A percentile compares a stretch with the other conserved stretches of the same genome.
phyloP scores from a whole-genome alignment of 345 rosid species.

The Acer saccharum region DNA sequence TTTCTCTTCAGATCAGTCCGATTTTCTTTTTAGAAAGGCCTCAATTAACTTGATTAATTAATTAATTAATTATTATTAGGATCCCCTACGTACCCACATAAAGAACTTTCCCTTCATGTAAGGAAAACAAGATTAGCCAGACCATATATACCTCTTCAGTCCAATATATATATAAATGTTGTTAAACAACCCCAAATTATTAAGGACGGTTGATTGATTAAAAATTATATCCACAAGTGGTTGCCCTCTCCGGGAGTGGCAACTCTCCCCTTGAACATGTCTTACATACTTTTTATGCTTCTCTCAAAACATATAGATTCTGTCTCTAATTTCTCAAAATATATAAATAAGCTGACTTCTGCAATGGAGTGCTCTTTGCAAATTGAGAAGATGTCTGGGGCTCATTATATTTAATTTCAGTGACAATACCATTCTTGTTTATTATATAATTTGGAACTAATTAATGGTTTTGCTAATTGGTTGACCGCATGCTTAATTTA shows the following conservation, averaged over 20 bases:
- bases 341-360: conserved; percentile 1
- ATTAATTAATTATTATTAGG: neutral
- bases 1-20: too few species aligned
- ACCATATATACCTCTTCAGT: neutral
- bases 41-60: neutral
- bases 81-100: neutral
- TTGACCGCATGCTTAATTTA: conserved; percentile 16
- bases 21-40: too few species aligned
- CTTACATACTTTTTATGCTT: neutral
- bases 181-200: conserved; percentile 17
- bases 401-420: neutral
- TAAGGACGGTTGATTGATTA: neutral
- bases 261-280: conserved; percentile 3
- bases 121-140: conserved; percentile 8
- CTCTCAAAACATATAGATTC: conserved; percentile 4
- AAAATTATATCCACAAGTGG: neutral
- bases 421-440: neutral
- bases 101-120: neutral
- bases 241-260: neutral
- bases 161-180: neutral
- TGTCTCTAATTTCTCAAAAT: neutral
- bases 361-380: neutral
- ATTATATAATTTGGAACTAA: neutral
- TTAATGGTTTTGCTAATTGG: conserved; percentile 4
- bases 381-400: neutral